Evolutionary conservation across 2,329 filamentous ascomycete genomes (phyloP), one percentile per base, ranked within the genome.

Genomic region (Drechslera avenae): DNA sequence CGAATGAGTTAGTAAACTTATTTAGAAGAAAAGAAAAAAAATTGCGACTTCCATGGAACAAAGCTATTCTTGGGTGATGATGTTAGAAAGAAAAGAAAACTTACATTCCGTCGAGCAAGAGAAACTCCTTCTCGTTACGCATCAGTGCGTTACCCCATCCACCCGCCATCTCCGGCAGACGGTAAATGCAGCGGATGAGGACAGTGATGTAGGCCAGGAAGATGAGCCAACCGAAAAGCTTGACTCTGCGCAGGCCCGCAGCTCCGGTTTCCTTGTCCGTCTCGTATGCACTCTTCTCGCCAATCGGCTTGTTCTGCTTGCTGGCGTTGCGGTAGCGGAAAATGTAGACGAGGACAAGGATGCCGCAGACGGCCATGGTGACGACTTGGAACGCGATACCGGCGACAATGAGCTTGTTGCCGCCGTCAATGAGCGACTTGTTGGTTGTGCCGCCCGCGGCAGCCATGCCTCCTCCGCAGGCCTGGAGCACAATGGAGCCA

Each of bases 321-420:
- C 50, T 45, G 4, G 54, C 51, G 46, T 60, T 65, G 49, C 59
- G 57, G 46, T 66, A 67, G 12, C 59, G 56, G 41, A 59, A 56
- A 17, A 66, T 52, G 48, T 75, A 77, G 10, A 76, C 64, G 13
- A 59, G 49, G 3, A 73, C 69, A 3, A 78, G 54, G 1, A 61
- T 31, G 8, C 77, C 70, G 57, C 81, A 83, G 32, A 76, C 77
- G 17, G 77, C 63, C 52, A 81, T 69, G 0, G 80, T 81, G 3
- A 73, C 74, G 14, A 85, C 81, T 63, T 85, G 82, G 52, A 81
- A 78, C 0, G 76, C 76, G 19, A 85, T 78, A 59, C 82, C 82
- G 2, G 81, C 76, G 26, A 84, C 78, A 62, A 84, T 83, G 46
- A 84, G 76, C 54, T 81, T 72, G 54, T 81, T 78, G 6, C 82